These are phyloP conservation scores for Hondaea fermentalgiana DNA, from an alignment of 108 stramenopile genomes.

Conservation along the genomic window DNA sequence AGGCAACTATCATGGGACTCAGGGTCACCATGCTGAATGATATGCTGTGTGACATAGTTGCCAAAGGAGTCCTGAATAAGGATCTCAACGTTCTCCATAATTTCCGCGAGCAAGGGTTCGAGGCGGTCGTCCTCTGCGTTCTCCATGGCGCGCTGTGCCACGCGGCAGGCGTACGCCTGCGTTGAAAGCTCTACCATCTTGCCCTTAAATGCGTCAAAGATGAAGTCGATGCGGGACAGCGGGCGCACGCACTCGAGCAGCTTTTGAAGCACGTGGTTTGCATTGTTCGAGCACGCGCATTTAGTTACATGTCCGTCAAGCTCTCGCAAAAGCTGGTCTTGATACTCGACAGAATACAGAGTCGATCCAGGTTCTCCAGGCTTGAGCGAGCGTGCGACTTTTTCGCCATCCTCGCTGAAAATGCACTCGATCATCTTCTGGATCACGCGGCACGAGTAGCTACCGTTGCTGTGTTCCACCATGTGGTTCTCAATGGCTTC, in stretches of 20 bases:
- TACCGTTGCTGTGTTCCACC: background rate
- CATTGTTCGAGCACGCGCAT: background rate
- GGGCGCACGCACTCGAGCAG: background rate
- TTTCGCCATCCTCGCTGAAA: background rate
- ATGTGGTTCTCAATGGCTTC: background rate
- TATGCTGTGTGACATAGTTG: conserved; percentile 84
- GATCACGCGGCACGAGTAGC: background rate
- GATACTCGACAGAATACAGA: background rate
- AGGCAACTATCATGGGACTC: conserved; percentile 28
- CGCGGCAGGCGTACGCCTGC: conserved; percentile 93
- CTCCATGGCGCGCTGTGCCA: conserved; percentile 88
- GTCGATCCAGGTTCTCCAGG: background rate
- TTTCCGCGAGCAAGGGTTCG: conserved; percentile 68
- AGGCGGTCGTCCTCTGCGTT: conserved; percentile 72
- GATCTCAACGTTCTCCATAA: conserved; percentile 77
- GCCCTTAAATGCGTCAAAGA: conserved; percentile 82
- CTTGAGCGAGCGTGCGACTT: background rate
- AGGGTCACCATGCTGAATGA: conserved; percentile 66
- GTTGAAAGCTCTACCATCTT: conserved; percentile 82
- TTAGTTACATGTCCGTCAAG: background rate
- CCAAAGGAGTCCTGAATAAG: conserved; percentile 91
- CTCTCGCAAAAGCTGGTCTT: background rate
- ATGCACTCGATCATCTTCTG: background rate
- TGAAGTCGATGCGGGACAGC: conserved; percentile 44
- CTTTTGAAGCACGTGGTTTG: background rate